phyloP scores from a whole-genome alignment of 805 yeast species.

The Saccharomycopsis olivae region DNA sequence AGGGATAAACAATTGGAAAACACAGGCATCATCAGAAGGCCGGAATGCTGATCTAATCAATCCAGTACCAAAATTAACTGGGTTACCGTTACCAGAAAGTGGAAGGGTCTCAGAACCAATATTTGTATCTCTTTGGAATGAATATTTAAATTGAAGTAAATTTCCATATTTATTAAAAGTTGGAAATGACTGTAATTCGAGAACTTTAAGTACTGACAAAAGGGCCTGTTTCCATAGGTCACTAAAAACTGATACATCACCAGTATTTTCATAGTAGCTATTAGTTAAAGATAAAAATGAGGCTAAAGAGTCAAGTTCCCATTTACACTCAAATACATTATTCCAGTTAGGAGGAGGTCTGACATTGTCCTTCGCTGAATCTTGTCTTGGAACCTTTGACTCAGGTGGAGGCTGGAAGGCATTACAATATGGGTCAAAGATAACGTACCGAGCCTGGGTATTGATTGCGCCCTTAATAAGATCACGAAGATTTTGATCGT shows the following conservation, averaged over 20 bases:
- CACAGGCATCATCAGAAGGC: constrained; percentile 38
- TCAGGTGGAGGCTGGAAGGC: constrained; percentile 80
- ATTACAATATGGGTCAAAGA: constrained; percentile 70
- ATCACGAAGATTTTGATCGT: constrained; percentile 38
- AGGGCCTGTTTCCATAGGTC: constrained; percentile 50
- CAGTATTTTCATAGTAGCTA: constrained; percentile 52
- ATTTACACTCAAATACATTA: constrained; percentile 78
- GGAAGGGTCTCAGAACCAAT: constrained; percentile 76
- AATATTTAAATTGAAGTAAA: constrained; percentile 41
- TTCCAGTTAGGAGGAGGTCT: constrained; percentile 60
- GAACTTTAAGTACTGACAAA: constrained; percentile 37
- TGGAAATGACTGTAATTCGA: constrained; percentile 51
- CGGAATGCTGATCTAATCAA: constrained; percentile 57
- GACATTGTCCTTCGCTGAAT: constrained; percentile 52
- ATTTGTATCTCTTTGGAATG: constrained; percentile 64
- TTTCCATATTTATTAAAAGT: constrained; percentile 39
- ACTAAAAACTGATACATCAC: constrained; percentile 35
- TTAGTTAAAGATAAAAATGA: constrained; percentile 67
- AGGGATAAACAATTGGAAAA: constrained; percentile 60
- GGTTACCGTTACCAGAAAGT: constrained; percentile 73
- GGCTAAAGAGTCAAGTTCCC: constrained; percentile 79
- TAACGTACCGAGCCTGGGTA: constrained; percentile 60
- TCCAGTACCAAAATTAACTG: constrained; percentile 46
- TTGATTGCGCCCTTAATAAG: constrained; percentile 70
- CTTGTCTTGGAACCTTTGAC: constrained; percentile 32